Conservation (phyloP, 2,329 filamentous ascomycete species). For the Apiospora koreana region DNA sequence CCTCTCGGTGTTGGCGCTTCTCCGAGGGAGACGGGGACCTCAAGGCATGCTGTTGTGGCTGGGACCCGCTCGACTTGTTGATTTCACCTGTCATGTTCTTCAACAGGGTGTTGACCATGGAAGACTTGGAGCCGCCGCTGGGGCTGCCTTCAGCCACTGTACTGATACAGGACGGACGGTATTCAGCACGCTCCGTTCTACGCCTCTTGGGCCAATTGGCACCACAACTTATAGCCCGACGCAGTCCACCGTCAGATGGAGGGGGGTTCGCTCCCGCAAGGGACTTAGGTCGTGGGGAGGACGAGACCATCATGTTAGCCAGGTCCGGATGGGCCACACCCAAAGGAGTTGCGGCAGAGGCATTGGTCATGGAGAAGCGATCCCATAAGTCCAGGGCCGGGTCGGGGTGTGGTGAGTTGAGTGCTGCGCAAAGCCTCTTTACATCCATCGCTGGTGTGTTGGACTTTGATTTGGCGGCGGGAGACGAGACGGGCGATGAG, state of each 20-base stretch:
- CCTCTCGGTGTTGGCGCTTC: constrained; percentile 22
- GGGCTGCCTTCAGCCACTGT: constrained; percentile 38
- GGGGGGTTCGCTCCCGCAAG: constrained; percentile 29
- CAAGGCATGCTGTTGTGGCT: constrained; percentile 29
- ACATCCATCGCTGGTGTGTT: constrained; percentile 55
- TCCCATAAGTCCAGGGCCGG: constrained; percentile 78
- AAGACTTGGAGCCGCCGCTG: constrained; percentile 54
- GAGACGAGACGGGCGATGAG: constrained; percentile 73
- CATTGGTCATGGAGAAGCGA: constrained; percentile 60
- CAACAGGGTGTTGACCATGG: constrained; percentile 63
- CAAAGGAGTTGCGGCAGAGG: constrained; percentile 40
- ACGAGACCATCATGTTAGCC: constrained; percentile 68
- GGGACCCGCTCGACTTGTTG: constrained; percentile 40
- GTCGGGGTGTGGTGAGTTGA: constrained; percentile 70
- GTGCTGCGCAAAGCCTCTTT: constrained; percentile 55
- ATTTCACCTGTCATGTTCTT: constrained; percentile 63
- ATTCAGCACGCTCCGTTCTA: constrained; percentile 53
- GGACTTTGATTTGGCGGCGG: constrained; percentile 47
- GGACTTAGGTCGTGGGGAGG: constrained; percentile 62
- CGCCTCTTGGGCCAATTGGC: constrained; percentile 72
- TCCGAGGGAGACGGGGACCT: constrained; percentile 49
- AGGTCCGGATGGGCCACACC: constrained; percentile 58
- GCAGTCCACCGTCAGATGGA: constrained; percentile 49
- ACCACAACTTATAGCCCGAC: constrained; percentile 69
- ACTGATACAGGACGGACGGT: constrained; percentile 32